Percentiles rank a stretch among this genome's conserved stretches.
Conservation (phyloP, 2,329 filamentous ascomycete genomes). For the Talaromyces sp. region DNA sequence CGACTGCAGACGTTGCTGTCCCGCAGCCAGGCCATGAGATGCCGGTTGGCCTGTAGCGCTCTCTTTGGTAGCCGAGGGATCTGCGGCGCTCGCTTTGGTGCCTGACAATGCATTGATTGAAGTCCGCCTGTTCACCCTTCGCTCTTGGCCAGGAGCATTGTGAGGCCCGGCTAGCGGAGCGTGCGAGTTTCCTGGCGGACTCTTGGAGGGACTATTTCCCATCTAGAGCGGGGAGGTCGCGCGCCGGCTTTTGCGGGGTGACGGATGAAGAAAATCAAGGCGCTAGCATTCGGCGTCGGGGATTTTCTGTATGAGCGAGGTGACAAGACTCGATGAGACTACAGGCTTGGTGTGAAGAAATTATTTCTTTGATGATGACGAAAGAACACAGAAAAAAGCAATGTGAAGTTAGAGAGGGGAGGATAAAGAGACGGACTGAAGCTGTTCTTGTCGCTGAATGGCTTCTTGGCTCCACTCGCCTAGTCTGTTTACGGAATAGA, state of each 20-base stretch:
- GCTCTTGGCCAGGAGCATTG: slow-evolving; percentile 28
- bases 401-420: slow-evolving; percentile 11
- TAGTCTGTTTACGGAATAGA: slow-evolving; percentile 23
- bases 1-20: slow-evolving; percentile 40
- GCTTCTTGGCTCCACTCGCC: no score
- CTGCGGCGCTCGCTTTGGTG: slow-evolving; percentile 38
- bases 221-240: slow-evolving; percentile 31
- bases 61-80: slow-evolving; percentile 41
- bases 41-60: slow-evolving; percentile 38
- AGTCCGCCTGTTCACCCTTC: slow-evolving; percentile 36
- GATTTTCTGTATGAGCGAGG: slow-evolving; percentile 12
- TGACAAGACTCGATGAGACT: background rate
- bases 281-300: slow-evolving; percentile 22
- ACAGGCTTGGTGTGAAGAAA: background rate
- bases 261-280: slow-evolving; percentile 16
- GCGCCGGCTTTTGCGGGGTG: slow-evolving; percentile 14
- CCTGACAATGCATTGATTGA: slow-evolving; percentile 39
- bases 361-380: background rate
- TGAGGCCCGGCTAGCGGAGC: slow-evolving; percentile 23
- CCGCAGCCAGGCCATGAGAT: slow-evolving; percentile 30
- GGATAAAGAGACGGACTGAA: background rate
- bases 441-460: background rate
- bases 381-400: background rate
- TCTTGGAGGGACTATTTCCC: slow-evolving; percentile 47
- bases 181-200: slow-evolving; percentile 30